phyloP scores from a whole-genome alignment of 768 basidiomycete genomes.

The Termitomyces sp. region DNA sequence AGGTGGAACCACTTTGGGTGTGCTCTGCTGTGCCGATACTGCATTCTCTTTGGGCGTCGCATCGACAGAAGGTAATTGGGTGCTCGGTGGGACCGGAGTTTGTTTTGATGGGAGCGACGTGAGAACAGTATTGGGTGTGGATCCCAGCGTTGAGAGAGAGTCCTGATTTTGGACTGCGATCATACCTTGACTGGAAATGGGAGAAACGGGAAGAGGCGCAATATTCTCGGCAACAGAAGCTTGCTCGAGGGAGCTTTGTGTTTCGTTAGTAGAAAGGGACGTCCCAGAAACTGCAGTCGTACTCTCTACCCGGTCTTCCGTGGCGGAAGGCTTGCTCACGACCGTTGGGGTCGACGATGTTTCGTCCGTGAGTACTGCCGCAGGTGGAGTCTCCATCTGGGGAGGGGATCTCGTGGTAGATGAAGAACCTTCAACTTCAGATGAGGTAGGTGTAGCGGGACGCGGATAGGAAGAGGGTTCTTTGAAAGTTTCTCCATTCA shows the following conservation, averaged over 20 bases:
- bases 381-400: slow-evolving; percentile 11
- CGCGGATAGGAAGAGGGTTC: background rate
- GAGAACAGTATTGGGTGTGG: background rate
- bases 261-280: background rate
- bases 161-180: background rate
- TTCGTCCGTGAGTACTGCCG: background rate
- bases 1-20: slow-evolving; percentile 11
- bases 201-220: background rate
- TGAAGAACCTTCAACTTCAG: background rate
- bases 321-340: background rate
- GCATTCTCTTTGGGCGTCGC: background rate
- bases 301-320: background rate
- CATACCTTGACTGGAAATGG: background rate
- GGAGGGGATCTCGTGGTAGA: slow-evolving; percentile 7
- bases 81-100: background rate
- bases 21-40: background rate
- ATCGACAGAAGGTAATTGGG: background rate
- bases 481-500: background rate
- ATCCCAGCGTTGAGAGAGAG: background rate
- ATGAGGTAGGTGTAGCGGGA: background rate
- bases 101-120: background rate
- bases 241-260: background rate
- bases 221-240: background rate
- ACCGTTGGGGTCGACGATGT: slow-evolving; percentile 5
- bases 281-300: background rate